Evolutionary conservation across 2,329 filamentous ascomycete genomes (phyloP), one percentile per base, ranked within the genome.

Genomic region (Aspergillus ruber): DNA sequence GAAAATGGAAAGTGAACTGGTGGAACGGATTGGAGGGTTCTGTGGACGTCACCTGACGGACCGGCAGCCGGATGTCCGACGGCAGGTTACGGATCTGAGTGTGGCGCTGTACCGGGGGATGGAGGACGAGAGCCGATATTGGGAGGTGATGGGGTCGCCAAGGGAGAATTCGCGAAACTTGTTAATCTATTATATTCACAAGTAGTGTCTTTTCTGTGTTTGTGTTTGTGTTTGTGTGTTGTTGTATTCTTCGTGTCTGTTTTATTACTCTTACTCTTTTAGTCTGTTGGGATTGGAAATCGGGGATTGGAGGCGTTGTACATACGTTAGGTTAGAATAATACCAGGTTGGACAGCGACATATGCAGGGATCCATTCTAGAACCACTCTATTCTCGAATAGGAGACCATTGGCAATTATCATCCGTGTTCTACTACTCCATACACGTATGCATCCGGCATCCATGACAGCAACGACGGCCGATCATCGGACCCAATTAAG

Each of bases 71-170:
- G 67, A 71, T 46, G 58, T 71, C 36, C 59, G 70, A 15, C 64
- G 68, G 38, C 62, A 66, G 29, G 64, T 65, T 6, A 67, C 66
- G 9, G 63, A 68, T 42, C 55, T 68, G n/a, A 66, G 61, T 43
- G 53, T 61, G 10, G 50, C 56, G 29, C 38, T 65, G 6, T 53
- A 59, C 45, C 58, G 57, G 3, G 60, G 65, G 47, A 50, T 66
- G 29, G 47, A 44, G 21, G 51, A 56, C 8, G 60, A 66, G 43
- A 52, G 58, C 23, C 45, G 48, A 20, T 64, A 59, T 46, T 64
- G 63, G 52, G 55, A 58, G 44, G 52, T 67, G 33, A 55, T 68
- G 3, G 63, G 60, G 15, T 53, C 58, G 10, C 58, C 61, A 10
- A 56, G 51, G 7, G 63, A 62, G 42, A 59, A 61, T 17, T 60